Percentiles rank a stretch among this genome's conserved stretches.
Conservation (phyloP, 2,329 filamentous ascomycete species). For the Arthrinium puccinioides region DNA sequence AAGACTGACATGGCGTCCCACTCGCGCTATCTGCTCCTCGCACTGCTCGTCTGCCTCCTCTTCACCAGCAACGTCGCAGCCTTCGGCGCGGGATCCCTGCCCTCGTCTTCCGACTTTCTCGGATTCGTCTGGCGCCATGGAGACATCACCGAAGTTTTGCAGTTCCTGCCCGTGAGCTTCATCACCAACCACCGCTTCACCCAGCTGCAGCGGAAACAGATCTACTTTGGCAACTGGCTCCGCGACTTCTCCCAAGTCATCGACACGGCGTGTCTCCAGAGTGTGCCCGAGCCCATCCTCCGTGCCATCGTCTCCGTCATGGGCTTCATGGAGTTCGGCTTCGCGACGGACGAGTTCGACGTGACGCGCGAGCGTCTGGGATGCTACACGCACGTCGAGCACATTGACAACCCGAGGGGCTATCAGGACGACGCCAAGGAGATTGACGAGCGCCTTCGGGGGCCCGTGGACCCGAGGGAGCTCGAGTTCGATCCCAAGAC, state of each 20-base stretch:
- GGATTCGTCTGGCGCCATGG: constrained; percentile 33
- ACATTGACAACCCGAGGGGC: constrained; percentile 40
- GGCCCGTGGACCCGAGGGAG: constrained; percentile 19
- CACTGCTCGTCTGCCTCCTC: constrained; percentile 27
- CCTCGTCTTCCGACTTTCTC: constrained; percentile 28
- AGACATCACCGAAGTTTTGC: constrained; percentile 29
- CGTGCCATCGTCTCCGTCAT: constrained; percentile 47
- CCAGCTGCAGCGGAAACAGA: constrained; percentile 27
- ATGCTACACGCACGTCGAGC: constrained; percentile 42
- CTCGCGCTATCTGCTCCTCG: neutral
- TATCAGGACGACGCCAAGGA: constrained; percentile 20
- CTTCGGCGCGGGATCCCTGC: constrained; percentile 31
- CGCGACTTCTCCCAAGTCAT: constrained; percentile 48
- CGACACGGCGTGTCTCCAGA: constrained; percentile 44
- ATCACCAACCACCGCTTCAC: constrained; percentile 30
- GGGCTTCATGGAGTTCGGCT: constrained; percentile 49
- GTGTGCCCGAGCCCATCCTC: constrained; percentile 44
- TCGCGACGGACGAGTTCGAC: constrained; percentile 49
- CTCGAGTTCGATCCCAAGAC: constrained; percentile 21
- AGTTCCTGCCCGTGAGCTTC: constrained; percentile 28
- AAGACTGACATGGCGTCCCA: too few relatives aligned
- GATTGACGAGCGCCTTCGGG: constrained; percentile 19
- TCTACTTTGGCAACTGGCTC: constrained; percentile 36
- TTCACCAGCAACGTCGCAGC: constrained; percentile 23
- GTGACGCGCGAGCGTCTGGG: constrained; percentile 45